Evolutionary conservation across 257 asterid genomes (phyloP).

Genomic region (Henckelia pumila): DNA sequence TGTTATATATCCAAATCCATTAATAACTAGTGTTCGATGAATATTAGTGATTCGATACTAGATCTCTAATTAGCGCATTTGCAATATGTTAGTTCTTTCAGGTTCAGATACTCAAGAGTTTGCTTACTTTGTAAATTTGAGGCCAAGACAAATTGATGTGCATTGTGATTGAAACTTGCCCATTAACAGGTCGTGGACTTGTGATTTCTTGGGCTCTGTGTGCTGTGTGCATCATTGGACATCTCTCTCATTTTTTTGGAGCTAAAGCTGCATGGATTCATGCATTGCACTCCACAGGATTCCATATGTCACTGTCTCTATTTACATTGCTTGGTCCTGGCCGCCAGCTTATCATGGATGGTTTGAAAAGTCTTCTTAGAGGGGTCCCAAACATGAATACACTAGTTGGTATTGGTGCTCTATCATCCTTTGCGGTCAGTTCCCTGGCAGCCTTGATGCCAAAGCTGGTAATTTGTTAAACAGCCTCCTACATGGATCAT

Average conservation of each 20-base stretch:
- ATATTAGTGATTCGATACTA: not conserved
- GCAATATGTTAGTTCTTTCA: not conserved
- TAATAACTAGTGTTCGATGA: not conserved
- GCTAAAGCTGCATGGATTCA: slow-evolving; percentile 93
- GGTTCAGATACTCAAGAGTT: slow-evolving; percentile 17
- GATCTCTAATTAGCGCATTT: slow-evolving; percentile 22
- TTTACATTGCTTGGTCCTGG: slow-evolving; percentile 95
- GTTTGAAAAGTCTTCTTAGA: slow-evolving; percentile 76
- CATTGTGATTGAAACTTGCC: slow-evolving; percentile 23
- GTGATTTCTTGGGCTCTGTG: slow-evolving; percentile 94
- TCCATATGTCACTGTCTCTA: slow-evolving; percentile 80
- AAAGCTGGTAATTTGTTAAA: slow-evolving; percentile 62
- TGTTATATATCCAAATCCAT: not conserved
- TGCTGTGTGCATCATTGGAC: slow-evolving; percentile 88
- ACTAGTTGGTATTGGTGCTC: slow-evolving; percentile 97
- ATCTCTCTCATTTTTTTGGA: slow-evolving; percentile 89
- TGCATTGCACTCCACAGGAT: slow-evolving; percentile 89
- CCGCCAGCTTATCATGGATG: slow-evolving; percentile 77
- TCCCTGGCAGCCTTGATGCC: slow-evolving; percentile 87
- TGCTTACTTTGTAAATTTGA: slow-evolving; percentile 8
- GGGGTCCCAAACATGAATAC: slow-evolving; percentile 99
- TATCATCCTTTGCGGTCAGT: slow-evolving; percentile 97
- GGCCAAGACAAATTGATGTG: slow-evolving; percentile 16
- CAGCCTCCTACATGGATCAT: slow-evolving; percentile 13
- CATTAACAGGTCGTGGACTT: slow-evolving; percentile 90